Evolutionary conservation across 768 basidiomycete genomes (phyloP).

Genomic region (Mycena pura): DNA sequence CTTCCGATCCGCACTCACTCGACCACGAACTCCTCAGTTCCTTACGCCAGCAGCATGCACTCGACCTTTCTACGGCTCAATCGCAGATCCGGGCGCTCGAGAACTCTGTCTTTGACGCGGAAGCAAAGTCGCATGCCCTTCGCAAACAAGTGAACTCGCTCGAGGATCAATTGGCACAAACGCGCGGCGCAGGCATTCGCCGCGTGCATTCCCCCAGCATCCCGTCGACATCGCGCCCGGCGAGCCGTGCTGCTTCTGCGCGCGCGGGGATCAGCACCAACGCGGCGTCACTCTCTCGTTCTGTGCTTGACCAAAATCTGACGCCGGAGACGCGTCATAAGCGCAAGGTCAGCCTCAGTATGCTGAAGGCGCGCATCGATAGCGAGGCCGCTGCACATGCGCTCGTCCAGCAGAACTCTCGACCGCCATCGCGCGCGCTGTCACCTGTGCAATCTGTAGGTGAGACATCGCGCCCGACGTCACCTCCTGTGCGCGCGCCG

Average conservation of each 20-base stretch:
- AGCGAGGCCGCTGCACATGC: constrained; percentile 65
- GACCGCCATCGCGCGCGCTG: constrained; percentile 58
- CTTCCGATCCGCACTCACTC: constrained; percentile 56
- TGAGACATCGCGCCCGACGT: constrained; percentile 34
- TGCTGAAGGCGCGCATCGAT: constrained; percentile 91
- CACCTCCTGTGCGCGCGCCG: constrained; percentile 30
- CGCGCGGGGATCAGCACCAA: constrained; percentile 47
- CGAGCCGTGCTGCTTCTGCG: constrained; percentile 50
- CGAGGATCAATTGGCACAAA: constrained; percentile 67
- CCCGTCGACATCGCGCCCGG: constrained; percentile 48
- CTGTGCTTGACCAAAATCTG: constrained; percentile 72
- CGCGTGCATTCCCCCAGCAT: constrained; percentile 55
- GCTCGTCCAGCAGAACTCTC: constrained; percentile 44
- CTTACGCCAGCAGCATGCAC: constrained; percentile 74
- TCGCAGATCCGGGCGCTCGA: constrained; percentile 83
- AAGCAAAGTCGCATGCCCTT: constrained; percentile 67
- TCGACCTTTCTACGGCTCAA: constrained; percentile 82
- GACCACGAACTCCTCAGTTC: constrained; percentile 79
- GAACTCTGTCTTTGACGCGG: constrained; percentile 73
- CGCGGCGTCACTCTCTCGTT: constrained; percentile 54
- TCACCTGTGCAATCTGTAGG: constrained; percentile 57
- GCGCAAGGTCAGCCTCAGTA: constrained; percentile 82
- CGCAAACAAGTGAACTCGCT: constrained; percentile 71
- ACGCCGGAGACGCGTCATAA: constrained; percentile 82
- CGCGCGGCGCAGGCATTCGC: constrained; percentile 50